These are phyloP conservation scores for Iris pallida DNA, from an alignment of 116 monocot genomes.

Conservation along the genomic window DNA sequence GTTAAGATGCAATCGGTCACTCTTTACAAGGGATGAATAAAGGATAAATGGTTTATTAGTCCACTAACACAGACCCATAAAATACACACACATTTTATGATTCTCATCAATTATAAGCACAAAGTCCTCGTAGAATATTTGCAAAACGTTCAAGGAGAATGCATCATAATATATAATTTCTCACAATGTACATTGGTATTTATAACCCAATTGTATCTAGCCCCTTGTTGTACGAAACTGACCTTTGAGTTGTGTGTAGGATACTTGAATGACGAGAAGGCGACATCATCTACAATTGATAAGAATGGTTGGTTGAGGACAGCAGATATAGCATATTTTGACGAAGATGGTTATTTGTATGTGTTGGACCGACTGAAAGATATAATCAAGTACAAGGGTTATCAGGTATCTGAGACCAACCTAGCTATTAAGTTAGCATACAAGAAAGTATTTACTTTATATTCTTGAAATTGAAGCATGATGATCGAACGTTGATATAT, in stretches of 20 bases:
- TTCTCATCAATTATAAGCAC: too few relatives aligned
- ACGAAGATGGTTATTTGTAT: slow-evolving; percentile 67
- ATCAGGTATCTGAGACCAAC: slow-evolving; percentile 43
- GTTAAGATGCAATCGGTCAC: too few relatives aligned
- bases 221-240: neutral
- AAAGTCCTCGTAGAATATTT: too few relatives aligned
- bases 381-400: slow-evolving; percentile 85
- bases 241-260: slow-evolving; percentile 21
- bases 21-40: too few relatives aligned
- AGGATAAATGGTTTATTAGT: too few relatives aligned
- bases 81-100: too few relatives aligned
- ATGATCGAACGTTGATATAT: too few relatives aligned
- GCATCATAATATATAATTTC: neutral
- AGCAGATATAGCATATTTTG: slow-evolving; percentile 75
- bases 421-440: neutral
- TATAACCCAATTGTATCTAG: neutral
- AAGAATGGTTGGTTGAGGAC: slow-evolving; percentile 66
- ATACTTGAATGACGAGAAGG: slow-evolving; percentile 58
- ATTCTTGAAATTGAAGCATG: too few relatives aligned
- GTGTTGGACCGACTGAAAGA: slow-evolving; percentile 74
- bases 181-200: neutral
- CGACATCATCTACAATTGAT: slow-evolving; percentile 33
- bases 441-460: too few relatives aligned
- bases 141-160: neutral
- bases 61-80: too few relatives aligned